Base-by-base conservation (phyloP, 441 rosid genomes). In the Dalechampia spathulata region DNA sequence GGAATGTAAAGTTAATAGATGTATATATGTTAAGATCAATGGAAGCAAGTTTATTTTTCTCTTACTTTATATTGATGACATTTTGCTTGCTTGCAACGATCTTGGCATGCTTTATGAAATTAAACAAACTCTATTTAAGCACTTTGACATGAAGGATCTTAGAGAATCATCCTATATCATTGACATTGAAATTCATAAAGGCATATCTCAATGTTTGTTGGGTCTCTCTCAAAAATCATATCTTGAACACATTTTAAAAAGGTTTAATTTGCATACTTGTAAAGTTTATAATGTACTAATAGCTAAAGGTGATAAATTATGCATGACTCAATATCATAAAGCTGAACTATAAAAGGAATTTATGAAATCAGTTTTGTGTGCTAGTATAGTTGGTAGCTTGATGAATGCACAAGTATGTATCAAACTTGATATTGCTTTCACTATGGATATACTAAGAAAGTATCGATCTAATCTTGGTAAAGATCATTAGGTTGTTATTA, bases 341-440 rank as follows among this genome's bases (percentile, higher is more conserved):
- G n/a, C n/a, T n/a, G n/a, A n/a, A n/a, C n/a, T n/a, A n/a, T n/a
- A n/a, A n/a, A n/a, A n/a, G n/a, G n/a, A n/a, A n/a, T n/a, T n/a
- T n/a, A n/a, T n/a, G n/a, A n/a, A n/a, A n/a, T n/a, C n/a, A n/a
- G n/a, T n/a, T n/a, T n/a, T n/a, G n/a, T n/a, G n/a, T n/a, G n/a
- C n/a, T n/a, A n/a, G n/a, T n/a, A n/a, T n/a, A n/a, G n/a, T n/a
- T n/a, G n/a, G n/a, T n/a, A n/a, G n/a, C n/a, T n/a, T n/a, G n/a
- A n/a, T n/a, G n/a, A n/a, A 51, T 51, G 40, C 22, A n/a, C 41
- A 51, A 32, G 40, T 51, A n/a, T 51, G 55, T 16, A 51, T 3
- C 3, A 28, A 23, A 11, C 55, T 22, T 11, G 12, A 51, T 6
- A 26, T 51, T n/a, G 40, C 55, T 3, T 32, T 27, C 32, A 21